Base-by-base conservation (phyloP, 495 filamentous ascomycete species). In the Podospora anserina region DNA sequence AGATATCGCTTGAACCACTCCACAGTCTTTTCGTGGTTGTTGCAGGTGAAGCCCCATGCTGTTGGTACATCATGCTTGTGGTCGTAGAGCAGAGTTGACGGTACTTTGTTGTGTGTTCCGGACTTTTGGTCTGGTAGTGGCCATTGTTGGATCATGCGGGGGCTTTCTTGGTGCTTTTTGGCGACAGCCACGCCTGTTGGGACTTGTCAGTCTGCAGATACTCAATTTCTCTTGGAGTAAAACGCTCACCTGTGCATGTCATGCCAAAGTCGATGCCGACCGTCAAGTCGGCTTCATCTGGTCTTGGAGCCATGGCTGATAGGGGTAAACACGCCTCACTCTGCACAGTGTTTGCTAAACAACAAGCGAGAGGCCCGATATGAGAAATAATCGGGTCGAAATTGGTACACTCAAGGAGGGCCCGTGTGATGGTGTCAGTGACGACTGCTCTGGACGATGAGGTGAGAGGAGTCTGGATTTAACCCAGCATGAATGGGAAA, bases 211-310 rank as follows among this genome's bases (percentile, higher is more conserved):
- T 49, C 13, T 49, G 39, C 56, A 4, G 56, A 9, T 58, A 9
- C 6, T 13, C n/a, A 4, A 1, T 23, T 23, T 23, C 23, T 23
- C 23, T 23, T 23, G 23, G 23, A 23, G 23, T 23, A 23, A 23
- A 23, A 23, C 23, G 23, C 0, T 58, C 20, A 20, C 56, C 59
- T 18, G 59, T 61, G 27, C 59, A 61, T n/a, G 59, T 61, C 59
- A 61, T 61, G 59, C 59, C 59, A 61, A 61, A 61, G 59, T 61
- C 59, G 15, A 61, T 61, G 19, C 23, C 59, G 5, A 61, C 59
- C 5, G 30, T 18, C 16, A 61, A 30, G 16, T 61, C 59, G 5
- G 30, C 59, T 32, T 23, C 19, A 5, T 30, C 59, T 2, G 23
- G 59, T 28, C 13, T 49, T 49, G 39, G 39, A 49, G 59, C 20